phyloP scores from a whole-genome alignment of 2,329 filamentous ascomycete genomes.

The Claviceps sp. region DNA sequence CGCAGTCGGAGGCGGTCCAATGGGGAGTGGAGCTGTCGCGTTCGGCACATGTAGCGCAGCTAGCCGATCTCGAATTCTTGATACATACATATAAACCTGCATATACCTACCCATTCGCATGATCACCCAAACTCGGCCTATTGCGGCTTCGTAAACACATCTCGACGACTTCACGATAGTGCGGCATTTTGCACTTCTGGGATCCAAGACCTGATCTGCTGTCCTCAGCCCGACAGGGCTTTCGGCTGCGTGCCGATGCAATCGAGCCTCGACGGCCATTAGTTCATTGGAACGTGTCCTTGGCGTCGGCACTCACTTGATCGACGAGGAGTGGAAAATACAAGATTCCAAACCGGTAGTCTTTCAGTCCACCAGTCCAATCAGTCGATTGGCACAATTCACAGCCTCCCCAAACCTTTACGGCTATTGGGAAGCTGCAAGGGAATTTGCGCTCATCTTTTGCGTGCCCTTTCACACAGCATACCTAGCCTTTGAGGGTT shows the following conservation, averaged over 20 bases:
- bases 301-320: neutral
- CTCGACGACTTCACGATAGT: neutral
- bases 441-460: neutral
- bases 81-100: no score
- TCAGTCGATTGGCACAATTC: no score
- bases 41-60: no score
- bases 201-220: neutral
- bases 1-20: no score
- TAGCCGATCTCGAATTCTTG: no score
- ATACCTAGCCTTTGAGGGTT: neutral
- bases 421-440: neutral
- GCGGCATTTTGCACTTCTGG: neutral
- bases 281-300: neutral
- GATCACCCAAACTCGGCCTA: no score
- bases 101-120: no score
- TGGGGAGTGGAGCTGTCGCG: no score
- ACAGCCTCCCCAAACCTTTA: neutral
- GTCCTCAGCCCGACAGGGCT: neutral
- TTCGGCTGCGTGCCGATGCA: neutral
- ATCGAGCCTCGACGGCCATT: slow-evolving; percentile 2
- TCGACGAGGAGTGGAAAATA: neutral
- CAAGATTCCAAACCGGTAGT: neutral
- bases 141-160: neutral
- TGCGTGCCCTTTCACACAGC: neutral
- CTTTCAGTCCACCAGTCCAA: neutral